phyloP scores from a whole-genome alignment of 345 rosid genomes.

The Pugionium cornutum region DNA sequence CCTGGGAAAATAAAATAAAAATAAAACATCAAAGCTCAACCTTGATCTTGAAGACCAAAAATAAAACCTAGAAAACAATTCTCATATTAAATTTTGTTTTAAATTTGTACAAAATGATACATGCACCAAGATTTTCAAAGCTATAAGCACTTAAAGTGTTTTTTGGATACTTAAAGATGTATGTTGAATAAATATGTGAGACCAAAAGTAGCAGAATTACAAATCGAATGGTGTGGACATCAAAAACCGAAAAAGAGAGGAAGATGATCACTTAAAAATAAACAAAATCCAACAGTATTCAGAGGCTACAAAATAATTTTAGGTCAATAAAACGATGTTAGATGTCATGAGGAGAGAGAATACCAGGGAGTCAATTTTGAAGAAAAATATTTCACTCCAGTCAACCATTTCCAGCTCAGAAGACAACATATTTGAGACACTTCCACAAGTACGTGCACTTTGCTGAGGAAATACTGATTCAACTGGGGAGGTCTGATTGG shows the following conservation, averaged over 20 bases:
- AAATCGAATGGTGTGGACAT: slow-evolving; percentile 16
- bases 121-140: slow-evolving; percentile 23
- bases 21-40: slow-evolving; percentile 9
- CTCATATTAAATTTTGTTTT: slow-evolving; percentile 5
- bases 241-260: slow-evolving; percentile 11
- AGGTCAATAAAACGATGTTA: slow-evolving; percentile 22
- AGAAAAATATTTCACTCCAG: slow-evolving; percentile 93
- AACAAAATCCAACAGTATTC: slow-evolving; percentile 16
- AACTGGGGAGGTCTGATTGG: slow-evolving; percentile 47
- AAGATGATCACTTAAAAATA: slow-evolving; percentile 1
- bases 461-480: slow-evolving; percentile 63
- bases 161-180: slow-evolving; percentile 3
- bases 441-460: slow-evolving; percentile 86
- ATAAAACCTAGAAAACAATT: slow-evolving; percentile 12
- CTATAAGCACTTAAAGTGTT: slow-evolving; percentile 20
- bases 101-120: slow-evolving; percentile 19
- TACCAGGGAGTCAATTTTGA: slow-evolving; percentile 80
- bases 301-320: not conserved
- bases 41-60: slow-evolving; percentile 27
- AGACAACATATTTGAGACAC: slow-evolving; percentile 51
- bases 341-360: slow-evolving; percentile 20
- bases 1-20: slow-evolving; percentile 51
- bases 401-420: slow-evolving; percentile 56
- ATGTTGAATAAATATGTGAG: not conserved
- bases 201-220: slow-evolving; percentile 8